phyloP scores from a whole-genome alignment of 129 eudicot species.

The Solidago caesia region DNA sequence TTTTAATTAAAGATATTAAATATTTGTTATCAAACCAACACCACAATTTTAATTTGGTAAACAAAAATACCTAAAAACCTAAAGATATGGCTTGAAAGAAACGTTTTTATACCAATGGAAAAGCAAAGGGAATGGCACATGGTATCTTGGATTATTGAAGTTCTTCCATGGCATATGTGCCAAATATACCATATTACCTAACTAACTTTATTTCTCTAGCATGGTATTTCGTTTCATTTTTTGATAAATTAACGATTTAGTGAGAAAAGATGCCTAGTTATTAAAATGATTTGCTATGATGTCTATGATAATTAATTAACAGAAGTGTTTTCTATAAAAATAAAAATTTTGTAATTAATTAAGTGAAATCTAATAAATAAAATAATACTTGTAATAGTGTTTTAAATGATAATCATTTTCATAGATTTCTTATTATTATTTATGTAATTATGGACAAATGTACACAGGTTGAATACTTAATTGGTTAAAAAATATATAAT shows the following conservation, averaged over 20 bases:
- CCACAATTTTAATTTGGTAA: background rate
- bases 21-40: background rate
- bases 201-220: slow-evolving; percentile 12
- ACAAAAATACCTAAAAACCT: background rate
- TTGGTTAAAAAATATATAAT: too few species aligned
- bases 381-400: background rate
- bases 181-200: slow-evolving; percentile 28
- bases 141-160: slow-evolving; percentile 21
- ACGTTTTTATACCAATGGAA: slow-evolving; percentile 3
- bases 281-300: background rate
- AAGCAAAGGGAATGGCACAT: slow-evolving; percentile 21
- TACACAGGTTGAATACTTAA: too few species aligned
- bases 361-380: background rate
- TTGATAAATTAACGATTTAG: background rate
- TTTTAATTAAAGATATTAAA: background rate
- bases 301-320: too few species aligned
- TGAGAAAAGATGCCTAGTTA: background rate
- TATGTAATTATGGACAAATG: too few species aligned
- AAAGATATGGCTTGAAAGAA: slow-evolving; percentile 1
- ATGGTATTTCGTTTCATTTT: background rate
- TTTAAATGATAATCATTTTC: too few species aligned
- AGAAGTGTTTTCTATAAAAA: too few species aligned
- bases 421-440: too few species aligned
- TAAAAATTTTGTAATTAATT: too few species aligned
- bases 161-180: slow-evolving; percentile 29